Base-by-base conservation (phyloP, 495 filamentous ascomycete species). In the Talaromyces nanjingensis region DNA sequence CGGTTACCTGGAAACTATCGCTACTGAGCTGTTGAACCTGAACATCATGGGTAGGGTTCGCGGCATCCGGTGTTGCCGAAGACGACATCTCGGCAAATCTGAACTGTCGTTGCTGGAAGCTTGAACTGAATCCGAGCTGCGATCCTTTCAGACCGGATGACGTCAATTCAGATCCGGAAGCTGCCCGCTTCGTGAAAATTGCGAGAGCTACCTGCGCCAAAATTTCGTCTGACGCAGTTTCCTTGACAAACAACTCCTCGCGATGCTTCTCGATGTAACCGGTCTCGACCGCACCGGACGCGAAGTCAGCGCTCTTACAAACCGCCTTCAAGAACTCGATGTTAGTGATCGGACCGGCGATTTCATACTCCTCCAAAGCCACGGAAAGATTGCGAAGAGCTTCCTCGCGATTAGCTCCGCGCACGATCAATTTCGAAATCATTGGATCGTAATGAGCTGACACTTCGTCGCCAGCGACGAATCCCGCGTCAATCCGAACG, bases 351-450 rank as follows among this genome's bases (percentile, higher is more conserved):
- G 93, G 84, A 1, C 94, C 94, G 1, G 92, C 96, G 8, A 99
- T 84, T 74, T 98, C 91, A 71, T 98, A 98, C 59, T 92, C 84
- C 64, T 91, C 89, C 27, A 98, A 74, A 2, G 93, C 93, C n/a
- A 84, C 75, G 39, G 86, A 84, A 31, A 98, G 78, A 69, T 91
- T 96, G 65, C 89, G 86, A 62, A 98, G 86, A 18, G 94, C 91
- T 20, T 89, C 88, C 72, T 90, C 84, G 31, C 94, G 84, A 62
- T 87, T 86, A 49, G 81, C 81, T 18, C 90, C 96, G 27, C 86
- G 82, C n/a, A 97, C 92, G 65, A 99, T 98, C 62, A 99, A 81
- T 73, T 99, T 99, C 49, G 96, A 89, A 65, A 99, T 97, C 94
- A 99, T 98, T 5, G 94, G 93, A 67, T 99, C 94, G 74, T 98